A percentile compares a stretch with the other conserved stretches of the same genome.
These are phyloP conservation scores for Aspergillus terreus DNA, from an alignment of 2,329 filamentous ascomycete genomes.

Conservation along the genomic window DNA sequence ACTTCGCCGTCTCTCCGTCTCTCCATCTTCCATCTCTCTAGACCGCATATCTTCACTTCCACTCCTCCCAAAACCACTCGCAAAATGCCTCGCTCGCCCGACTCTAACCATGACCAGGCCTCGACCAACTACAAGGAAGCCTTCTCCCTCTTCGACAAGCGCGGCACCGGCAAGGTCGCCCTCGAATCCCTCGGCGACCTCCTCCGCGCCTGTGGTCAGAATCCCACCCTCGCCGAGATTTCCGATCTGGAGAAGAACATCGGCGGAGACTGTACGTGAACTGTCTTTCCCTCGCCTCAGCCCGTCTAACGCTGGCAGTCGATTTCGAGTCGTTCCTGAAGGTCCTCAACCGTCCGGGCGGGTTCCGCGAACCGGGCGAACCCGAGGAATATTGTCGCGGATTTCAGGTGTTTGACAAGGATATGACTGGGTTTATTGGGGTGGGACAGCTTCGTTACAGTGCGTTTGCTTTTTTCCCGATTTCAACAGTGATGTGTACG, in stretches of 20 bases:
- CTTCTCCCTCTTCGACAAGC: slow-evolving; percentile 99
- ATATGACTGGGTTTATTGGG: slow-evolving; percentile 96
- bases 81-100: slow-evolving; percentile 24
- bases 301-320: slow-evolving; percentile 54
- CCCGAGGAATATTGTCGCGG: slow-evolving; percentile 97
- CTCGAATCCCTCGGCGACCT: slow-evolving; percentile 87
- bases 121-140: slow-evolving; percentile 99
- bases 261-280: slow-evolving; percentile 79
- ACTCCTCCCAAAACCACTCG: slow-evolving; percentile 11
- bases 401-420: slow-evolving; percentile 99
- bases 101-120: slow-evolving; percentile 48
- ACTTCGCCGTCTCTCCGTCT: slow-evolving; percentile 3
- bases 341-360: slow-evolving; percentile 93
- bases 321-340: slow-evolving; percentile 97
- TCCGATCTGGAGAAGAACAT: slow-evolving; percentile 85
- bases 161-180: slow-evolving; percentile 87
- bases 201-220: slow-evolving; percentile 94
- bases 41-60: neutral
- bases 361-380: slow-evolving; percentile 96
- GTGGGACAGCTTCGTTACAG: slow-evolving; percentile 95
- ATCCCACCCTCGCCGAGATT: slow-evolving; percentile 92
- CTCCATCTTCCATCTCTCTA: slow-evolving; percentile 2
- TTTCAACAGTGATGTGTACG: no score
- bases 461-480: slow-evolving; percentile 24
- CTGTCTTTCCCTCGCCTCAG: neutral